phyloP scores from a whole-genome alignment of 257 asterid species.

The Solanum sejunctum region DNA sequence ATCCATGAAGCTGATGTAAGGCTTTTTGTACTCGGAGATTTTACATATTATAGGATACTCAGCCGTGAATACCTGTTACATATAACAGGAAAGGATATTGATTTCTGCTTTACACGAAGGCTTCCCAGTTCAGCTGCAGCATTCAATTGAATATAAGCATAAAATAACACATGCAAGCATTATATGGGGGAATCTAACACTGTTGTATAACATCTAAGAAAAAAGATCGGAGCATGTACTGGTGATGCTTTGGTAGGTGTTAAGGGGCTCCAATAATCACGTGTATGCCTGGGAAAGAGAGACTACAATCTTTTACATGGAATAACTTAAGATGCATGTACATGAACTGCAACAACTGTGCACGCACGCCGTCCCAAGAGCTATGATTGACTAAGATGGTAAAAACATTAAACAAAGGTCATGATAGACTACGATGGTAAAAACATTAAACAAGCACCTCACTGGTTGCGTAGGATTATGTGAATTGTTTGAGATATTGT shows the following conservation, averaged over 20 bases:
- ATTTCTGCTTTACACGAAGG: not conserved
- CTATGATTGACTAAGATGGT: not conserved
- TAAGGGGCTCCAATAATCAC: not conserved
- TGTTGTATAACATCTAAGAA: not conserved
- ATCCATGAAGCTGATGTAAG: slow-evolving; percentile 89
- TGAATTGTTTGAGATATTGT: not conserved
- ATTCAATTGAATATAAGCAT: not conserved
- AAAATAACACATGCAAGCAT: not conserved
- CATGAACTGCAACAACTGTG: not conserved
- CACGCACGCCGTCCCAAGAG: not conserved
- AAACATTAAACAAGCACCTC: not conserved
- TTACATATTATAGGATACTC: slow-evolving; percentile 95
- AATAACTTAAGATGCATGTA: not conserved
- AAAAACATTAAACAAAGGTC: not conserved
- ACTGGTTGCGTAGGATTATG: not conserved
- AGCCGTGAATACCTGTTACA: slow-evolving; percentile 71
- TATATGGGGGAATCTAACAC: not conserved
- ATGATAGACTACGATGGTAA: not conserved
- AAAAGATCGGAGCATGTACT: not conserved
- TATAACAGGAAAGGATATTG: not conserved
- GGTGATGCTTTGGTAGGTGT: not conserved
- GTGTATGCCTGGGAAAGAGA: not conserved
- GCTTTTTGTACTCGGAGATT: slow-evolving; percentile 80
- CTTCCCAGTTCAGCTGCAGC: not conserved
- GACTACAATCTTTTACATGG: not conserved